phyloP scores from a whole-genome alignment of 1,284 basidiomycete genomes.

The Bothia castanella region DNA sequence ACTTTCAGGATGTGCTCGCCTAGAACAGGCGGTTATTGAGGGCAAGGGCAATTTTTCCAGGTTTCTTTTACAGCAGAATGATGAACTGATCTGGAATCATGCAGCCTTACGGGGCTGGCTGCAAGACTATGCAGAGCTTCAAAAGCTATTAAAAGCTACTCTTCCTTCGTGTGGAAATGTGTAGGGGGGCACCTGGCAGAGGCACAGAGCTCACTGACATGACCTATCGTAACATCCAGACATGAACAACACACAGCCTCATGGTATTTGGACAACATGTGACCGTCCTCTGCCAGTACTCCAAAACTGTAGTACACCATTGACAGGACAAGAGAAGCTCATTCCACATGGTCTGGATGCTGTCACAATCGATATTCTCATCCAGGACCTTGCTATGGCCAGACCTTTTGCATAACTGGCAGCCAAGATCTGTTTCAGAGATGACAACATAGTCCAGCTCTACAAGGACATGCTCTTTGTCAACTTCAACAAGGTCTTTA shows the following conservation, averaged over 20 bases:
- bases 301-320: too few species aligned
- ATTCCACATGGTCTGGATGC: conserved; percentile 32
- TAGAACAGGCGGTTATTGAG: too few species aligned
- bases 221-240: too few species aligned
- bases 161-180: conserved; percentile 18
- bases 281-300: too few species aligned
- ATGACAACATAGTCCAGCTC: not conserved
- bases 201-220: conserved; percentile 27
- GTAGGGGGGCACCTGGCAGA: conserved; percentile 19
- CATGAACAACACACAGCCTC: too few species aligned
- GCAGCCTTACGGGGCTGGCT: too few species aligned
- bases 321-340: conserved; percentile 24
- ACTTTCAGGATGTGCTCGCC: not conserved
- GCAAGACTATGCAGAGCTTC: too few species aligned
- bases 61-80: too few species aligned
- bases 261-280: too few species aligned
- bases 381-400: conserved; percentile 29
- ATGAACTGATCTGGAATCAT: too few species aligned
- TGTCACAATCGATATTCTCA: conserved; percentile 20
- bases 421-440: too few species aligned
- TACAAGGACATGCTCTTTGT: conserved; percentile 28
- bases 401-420: conserved; percentile 26
- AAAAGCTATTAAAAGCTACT: conserved; percentile 3
- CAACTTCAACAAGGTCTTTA: conserved; percentile 21
- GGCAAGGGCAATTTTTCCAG: not conserved